Evolutionary conservation across 345 rosid species (phyloP).

Genomic region (Iberis pinnata): DNA sequence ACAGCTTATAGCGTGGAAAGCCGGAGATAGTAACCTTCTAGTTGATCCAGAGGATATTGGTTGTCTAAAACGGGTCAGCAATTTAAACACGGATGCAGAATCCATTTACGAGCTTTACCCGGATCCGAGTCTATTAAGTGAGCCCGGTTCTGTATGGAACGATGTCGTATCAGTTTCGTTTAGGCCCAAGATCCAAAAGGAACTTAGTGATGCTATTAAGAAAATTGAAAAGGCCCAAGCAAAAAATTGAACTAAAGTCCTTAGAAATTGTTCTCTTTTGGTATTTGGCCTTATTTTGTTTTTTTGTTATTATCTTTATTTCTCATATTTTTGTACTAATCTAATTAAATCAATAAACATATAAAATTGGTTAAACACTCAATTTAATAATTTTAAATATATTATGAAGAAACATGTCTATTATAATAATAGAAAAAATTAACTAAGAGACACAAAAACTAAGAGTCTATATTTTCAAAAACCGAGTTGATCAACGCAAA

Average conservation of each 20-base stretch:
- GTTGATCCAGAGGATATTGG: constrained; percentile 55
- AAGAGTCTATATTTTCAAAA: no score
- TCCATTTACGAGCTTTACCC: constrained; percentile 59
- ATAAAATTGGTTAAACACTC: no score
- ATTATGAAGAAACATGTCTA: no score
- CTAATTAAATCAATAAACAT: background rate
- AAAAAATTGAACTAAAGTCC: background rate
- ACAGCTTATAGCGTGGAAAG: constrained; percentile 85
- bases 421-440: no score
- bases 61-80: constrained; percentile 40
- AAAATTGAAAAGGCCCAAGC: constrained; percentile 38
- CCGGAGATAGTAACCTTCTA: constrained; percentile 50
- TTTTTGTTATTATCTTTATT: background rate
- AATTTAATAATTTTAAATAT: no score
- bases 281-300: background rate
- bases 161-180: constrained; percentile 44
- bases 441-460: no score
- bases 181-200: constrained; percentile 36
- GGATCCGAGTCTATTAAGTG: constrained; percentile 33
- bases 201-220: constrained; percentile 36
- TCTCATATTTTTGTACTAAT: background rate
- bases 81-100: constrained; percentile 48
- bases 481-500: no score
- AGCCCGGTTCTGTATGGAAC: constrained; percentile 62
- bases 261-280: background rate